phyloP scores from a whole-genome alignment of 2,329 filamentous ascomycete species.

The Ophiostoma populinum region DNA sequence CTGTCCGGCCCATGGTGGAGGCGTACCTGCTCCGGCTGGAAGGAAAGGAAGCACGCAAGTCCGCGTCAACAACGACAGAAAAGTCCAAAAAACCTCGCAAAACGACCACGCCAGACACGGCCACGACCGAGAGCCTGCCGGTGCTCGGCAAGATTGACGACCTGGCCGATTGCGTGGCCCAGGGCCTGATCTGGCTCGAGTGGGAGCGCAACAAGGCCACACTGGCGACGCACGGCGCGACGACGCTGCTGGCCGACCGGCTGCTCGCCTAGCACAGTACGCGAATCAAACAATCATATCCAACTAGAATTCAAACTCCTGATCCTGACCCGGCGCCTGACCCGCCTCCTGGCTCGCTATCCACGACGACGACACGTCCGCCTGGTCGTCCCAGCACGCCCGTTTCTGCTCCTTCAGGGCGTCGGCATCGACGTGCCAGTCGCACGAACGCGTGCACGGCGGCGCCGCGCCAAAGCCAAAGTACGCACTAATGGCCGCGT shows the following conservation, averaged over 20 bases:
- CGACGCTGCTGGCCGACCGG: slow-evolving; percentile 9
- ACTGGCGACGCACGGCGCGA: slow-evolving; percentile 17
- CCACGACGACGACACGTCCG: no score
- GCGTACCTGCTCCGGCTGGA: slow-evolving; percentile 9
- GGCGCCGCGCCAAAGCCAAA: no score
- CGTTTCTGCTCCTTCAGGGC: no score
- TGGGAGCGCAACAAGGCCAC: slow-evolving; percentile 47
- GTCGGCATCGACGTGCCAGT: no score
- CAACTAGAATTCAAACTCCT: no score
- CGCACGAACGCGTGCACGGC: no score
- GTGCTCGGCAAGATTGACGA: slow-evolving; percentile 53
- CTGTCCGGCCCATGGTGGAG: slow-evolving; percentile 4
- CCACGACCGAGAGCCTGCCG: no score
- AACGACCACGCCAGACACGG: not conserved
- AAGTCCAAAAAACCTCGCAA: slow-evolving; percentile 5
- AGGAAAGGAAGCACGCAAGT: slow-evolving; percentile 3
- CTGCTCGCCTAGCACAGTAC: not conserved
- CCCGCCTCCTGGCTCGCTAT: no score
- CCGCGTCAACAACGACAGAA: not conserved
- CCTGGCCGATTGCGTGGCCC: slow-evolving; percentile 61
- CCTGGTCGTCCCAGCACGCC: no score
- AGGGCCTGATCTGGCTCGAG: slow-evolving; percentile 58
- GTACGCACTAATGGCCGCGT: no score
- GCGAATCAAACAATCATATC: no score
- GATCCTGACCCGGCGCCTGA: no score